Base-by-base conservation (phyloP, 805 yeast species). In the Wickerhamomyces chambardii region DNA sequence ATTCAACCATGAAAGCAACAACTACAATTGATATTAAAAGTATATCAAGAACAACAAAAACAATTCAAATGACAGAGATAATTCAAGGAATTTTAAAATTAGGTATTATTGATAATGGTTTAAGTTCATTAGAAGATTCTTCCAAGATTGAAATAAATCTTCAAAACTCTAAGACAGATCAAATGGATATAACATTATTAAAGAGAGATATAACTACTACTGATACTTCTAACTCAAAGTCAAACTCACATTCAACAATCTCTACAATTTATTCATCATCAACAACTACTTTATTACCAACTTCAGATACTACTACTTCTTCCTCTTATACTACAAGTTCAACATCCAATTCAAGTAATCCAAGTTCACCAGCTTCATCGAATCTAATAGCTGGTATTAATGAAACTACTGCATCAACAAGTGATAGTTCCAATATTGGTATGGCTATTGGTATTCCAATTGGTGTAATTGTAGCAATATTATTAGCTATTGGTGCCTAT, bases 371-470 rank as follows among this genome's bases (percentile, higher is more conserved):
- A n/a, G n/a, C n/a, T n/a, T 27, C 30, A 29, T 6, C 19, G 17
- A 16, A 29, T 16, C 18, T 38, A 14, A 24, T 44, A 11, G 14
- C 38, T 2, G 29, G 32, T 21, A 15, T 6, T 30, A 21, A 9
- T 22, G 8, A 15, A 8, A 15, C 24, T 24, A 15, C 19, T 21
- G 14, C 12, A 17, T 10, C 14, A 17, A 17, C 14, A 17, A 12
- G 17, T 15, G 34, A 22, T 8, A 36, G 32, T 17, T 15, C 43
- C 0, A 48, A 43, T 17, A 39, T 48, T 18, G 51, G 48, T 2
- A 25, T 51, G 1, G 44, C 48, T 17, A 42, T 51, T 15, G 56
- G 54, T 11, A 45, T 51, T 6, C 55, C 56, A 0, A 35, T 51
- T 26, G 53, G 48, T 5, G 43, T 48, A 8, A 29, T 50, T 21